Evolutionary conservation across 441 rosid species (phyloP), one percentile per base, ranked within the genome.

Genomic region (Erodium moschatum): DNA sequence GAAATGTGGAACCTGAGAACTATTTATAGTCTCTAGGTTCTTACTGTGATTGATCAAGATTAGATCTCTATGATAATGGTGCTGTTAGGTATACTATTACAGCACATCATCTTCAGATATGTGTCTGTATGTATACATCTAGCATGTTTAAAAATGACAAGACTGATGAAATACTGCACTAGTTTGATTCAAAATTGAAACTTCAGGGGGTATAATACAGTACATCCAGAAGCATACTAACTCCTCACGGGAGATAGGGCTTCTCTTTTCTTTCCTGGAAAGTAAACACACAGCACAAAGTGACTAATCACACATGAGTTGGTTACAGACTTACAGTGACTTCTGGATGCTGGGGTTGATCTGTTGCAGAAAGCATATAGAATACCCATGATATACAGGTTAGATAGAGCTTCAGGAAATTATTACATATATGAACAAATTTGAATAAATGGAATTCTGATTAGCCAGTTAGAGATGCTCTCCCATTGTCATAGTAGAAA

Each of bases 401-500:
- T 72, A 76, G 81, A 75, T 72, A 76, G 81, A 75, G 80, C 80
- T 77, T 80, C 76, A 38, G 66, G 70, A 72, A 69, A 40, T 79
- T 67, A 72, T 66, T 70, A 67, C 80, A 73, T 78, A 69, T 81
- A 77, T 81, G 76, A 73, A 86, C 80, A 85, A 79, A 74, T 66
- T 72, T 67, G 72, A 83, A 83, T 81, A 76, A 88, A 84, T 82
- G 80, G 80, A 80, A 82, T 81, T 76, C 76, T 75, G 82, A 73
- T 73, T 81, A 86, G 79, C 85, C 87, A 67, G 78, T 82, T 74
- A 85, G 71, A 80, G 69, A 71, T 18, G 78, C 66, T 67, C 74
- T 78, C 74, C 78, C 83, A 29, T 71, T 61, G 42, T 76, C 86
- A 58, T 76, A 81, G 69, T 70, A 54, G 71, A 82, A 24, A 67